Evolutionary conservation across 352 stramenopile species (phyloP).

Genomic region (Poterioochromonas sp.): DNA sequence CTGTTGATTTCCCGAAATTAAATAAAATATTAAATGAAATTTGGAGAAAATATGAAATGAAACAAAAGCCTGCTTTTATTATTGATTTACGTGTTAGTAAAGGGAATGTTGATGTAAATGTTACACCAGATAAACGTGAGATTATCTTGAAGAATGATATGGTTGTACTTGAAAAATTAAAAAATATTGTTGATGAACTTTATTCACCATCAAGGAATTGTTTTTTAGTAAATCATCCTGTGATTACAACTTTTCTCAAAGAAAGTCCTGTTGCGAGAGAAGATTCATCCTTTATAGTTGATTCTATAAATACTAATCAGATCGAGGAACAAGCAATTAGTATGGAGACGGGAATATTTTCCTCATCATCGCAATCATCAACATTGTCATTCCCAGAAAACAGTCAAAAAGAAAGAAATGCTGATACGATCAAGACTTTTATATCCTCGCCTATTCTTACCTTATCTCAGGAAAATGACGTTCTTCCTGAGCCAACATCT

Average conservation of each 20-base stretch:
- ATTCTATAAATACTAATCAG: too few relatives aligned
- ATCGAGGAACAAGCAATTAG: neutral
- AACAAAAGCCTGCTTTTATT: constrained; percentile 84
- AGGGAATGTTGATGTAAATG: constrained; percentile 85
- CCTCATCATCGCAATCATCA: too few relatives aligned
- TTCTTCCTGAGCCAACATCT: too few relatives aligned
- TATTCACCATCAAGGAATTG: neutral
- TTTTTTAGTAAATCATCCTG: neutral
- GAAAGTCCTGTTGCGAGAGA: neutral
- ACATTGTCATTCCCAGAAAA: too few relatives aligned
- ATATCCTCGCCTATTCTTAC: too few relatives aligned
- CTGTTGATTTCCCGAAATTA: constrained; percentile 82
- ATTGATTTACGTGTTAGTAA: constrained; percentile 76
- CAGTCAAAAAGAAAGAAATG: too few relatives aligned
- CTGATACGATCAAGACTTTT: too few relatives aligned
- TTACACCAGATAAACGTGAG: constrained; percentile 91
- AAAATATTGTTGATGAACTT: neutral
- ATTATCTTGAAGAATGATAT: constrained; percentile 50
- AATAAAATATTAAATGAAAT: constrained; percentile 64
- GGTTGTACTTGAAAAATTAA: neutral
- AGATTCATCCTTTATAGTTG: too few relatives aligned
- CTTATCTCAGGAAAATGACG: too few relatives aligned
- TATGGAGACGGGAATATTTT: too few relatives aligned
- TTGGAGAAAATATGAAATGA: constrained; percentile 67
- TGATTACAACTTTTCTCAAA: constrained; percentile 35